Base-by-base conservation (phyloP, 768 basidiomycete genomes). In the Lepiota brunneoincarnata region DNA sequence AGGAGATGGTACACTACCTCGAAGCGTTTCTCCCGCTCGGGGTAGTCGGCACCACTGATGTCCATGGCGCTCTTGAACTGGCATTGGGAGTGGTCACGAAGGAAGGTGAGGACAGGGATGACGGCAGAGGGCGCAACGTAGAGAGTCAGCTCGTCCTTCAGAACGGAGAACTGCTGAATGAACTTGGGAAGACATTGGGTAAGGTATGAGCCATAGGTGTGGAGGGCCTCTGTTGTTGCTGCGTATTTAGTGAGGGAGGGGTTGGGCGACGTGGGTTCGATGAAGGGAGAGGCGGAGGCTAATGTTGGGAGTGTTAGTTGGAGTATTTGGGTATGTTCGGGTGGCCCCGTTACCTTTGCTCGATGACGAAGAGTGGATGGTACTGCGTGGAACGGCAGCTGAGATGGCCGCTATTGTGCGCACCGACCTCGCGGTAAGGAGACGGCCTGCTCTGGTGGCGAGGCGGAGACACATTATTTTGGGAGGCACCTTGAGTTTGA, bases 1-100 rank as follows among this genome's bases (percentile, higher is more conserved):
- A 99, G 75, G 54, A 99, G 73, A 74, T 98, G 90, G 73, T 99
- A 99, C 14, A 97, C 94, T 52, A 98, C 85, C 75, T 98, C 97
- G 68, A 98, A 98, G 57, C 97, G 82, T 69, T 93, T 90, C 63
- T 89, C 84, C 60, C 91, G 78, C 68, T 95, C 91, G 1, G 97
- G 96, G 67, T 86, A 98, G 74, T 99, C 97, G 20, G 89, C 97
- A 26, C 91, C 97, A 59, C 89, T 92, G 65, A 99, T 89, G 67
- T 98, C 96, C 81, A 96, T 91, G 55, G 88, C 77, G 39, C 76
- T 71, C 75, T 97, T 98, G 78, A 91, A 99, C 67, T 96, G 94
- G 65, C 91, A 92, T 71, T 95, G 92, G 4, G 89, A 80, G 71
- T 98, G 96, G 75, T 98, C 96, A 59, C 94, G 87, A 49, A 98